Evolutionary conservation across 2,329 filamentous ascomycete genomes (phyloP), one percentile per base, ranked within the genome.

Genomic region (Fusarium sambucinum): DNA sequence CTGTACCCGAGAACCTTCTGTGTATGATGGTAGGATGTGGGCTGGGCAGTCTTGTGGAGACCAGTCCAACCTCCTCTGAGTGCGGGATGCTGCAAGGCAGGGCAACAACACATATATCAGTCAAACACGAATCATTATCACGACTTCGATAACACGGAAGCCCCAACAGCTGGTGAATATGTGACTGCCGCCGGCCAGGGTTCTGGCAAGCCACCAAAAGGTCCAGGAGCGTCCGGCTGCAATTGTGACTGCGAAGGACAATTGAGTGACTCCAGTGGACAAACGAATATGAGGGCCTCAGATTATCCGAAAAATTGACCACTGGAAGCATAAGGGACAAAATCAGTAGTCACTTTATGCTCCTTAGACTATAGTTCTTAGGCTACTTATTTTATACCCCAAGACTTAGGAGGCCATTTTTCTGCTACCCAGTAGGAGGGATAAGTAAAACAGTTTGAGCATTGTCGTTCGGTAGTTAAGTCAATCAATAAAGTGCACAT

Each of bases 401-500:
- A n/a, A n/a, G n/a, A n/a, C n/a, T n/a, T n/a, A n/a, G n/a, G n/a
- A n/a, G n/a, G n/a, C n/a, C n/a, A n/a, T n/a, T n/a, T n/a, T n/a
- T n/a, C n/a, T n/a, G n/a, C n/a, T n/a, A n/a, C n/a, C n/a, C n/a
- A n/a, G n/a, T n/a, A n/a, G n/a, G n/a, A n/a, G 21, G 32, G 16
- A 35, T 35, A 17, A 19, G 32, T 5, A 19, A n/a, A 32, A 37
- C n/a, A 37, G 5, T 14, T 35, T 16, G 11, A 25, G 40, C n/a
- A 45, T 19, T 16, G n/a, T 37, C 29, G 17, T 35, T 8, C 16
- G 23, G 4, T 50, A 37, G 41, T 29, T 19, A 23, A 55, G 11
- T 29, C 30, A 21, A 32, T 71, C 50, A 69, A 70, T 53, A 65
- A 38, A 46, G 16, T 25, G 17, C 6, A 11, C 3, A 23, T 13